A percentile compares a stretch with the other conserved stretches of the same genome.
phyloP scores from a whole-genome alignment of 176 grass and related monocot species.

The Rhynchospora pubera region DNA sequence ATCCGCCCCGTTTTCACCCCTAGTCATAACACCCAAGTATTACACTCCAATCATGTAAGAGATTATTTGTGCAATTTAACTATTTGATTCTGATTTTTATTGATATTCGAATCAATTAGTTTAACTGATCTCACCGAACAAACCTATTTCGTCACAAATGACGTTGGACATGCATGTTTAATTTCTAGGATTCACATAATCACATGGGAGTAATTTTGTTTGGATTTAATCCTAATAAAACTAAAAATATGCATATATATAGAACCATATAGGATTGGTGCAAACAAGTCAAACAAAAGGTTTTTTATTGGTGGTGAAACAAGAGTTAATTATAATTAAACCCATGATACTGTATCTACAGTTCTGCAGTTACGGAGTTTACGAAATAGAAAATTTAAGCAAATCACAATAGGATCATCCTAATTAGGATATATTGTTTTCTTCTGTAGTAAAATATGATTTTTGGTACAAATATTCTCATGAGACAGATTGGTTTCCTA shows the following conservation, averaged over 20 bases:
- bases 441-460: constrained; percentile 30
- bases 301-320: background rate
- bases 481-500: constrained; percentile 39
- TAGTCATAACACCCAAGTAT: too few species aligned
- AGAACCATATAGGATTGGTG: background rate
- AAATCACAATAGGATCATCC: background rate
- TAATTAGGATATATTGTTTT: background rate
- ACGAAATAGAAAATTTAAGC: background rate
- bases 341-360: background rate
- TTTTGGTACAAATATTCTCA: constrained; percentile 27
- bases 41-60: background rate
- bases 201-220: background rate
- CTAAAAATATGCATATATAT: background rate
- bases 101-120: background rate
- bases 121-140: background rate
- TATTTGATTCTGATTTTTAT: background rate
- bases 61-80: background rate
- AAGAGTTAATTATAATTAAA: background rate
- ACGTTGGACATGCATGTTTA: background rate
- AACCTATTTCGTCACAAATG: background rate
- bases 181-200: background rate
- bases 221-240: background rate
- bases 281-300: background rate
- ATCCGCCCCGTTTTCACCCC: too few species aligned
- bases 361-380: background rate